Evolutionary conservation across 2,329 filamentous ascomycete genomes (phyloP).

Genomic region (Elsinoe necatrix): DNA sequence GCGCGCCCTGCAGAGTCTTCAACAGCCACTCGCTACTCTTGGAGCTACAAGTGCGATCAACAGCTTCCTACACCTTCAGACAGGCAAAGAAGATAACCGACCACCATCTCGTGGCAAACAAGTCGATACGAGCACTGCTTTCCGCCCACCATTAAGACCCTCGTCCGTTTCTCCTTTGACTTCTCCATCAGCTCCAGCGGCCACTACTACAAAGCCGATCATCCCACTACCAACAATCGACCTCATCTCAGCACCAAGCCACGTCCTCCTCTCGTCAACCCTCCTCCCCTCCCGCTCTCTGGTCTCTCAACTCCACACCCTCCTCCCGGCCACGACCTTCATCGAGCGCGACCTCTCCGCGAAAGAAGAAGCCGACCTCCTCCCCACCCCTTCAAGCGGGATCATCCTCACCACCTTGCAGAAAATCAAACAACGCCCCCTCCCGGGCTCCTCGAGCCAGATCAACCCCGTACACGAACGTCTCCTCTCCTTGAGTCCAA

Average conservation of each 20-base stretch:
- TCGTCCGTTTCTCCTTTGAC: background rate
- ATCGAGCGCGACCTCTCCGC: slow-evolving; percentile 53
- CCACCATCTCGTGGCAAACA: background rate
- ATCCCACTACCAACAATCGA: slow-evolving; percentile 16
- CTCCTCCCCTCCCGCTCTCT: slow-evolving; percentile 40
- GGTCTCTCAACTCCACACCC: slow-evolving; percentile 42
- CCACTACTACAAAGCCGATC: background rate
- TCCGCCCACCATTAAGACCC: background rate
- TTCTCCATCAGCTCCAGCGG: background rate
- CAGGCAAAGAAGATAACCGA: background rate
- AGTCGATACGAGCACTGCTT: too few species aligned
- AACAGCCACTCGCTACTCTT: background rate
- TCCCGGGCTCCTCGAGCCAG: slow-evolving; percentile 50
- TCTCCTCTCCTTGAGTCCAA: slow-evolving; percentile 44
- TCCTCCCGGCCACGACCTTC: slow-evolving; percentile 44
- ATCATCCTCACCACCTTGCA: slow-evolving; percentile 64
- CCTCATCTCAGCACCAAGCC: slow-evolving; percentile 23
- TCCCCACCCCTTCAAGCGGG: slow-evolving; percentile 59
- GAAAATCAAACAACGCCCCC: slow-evolving; percentile 60
- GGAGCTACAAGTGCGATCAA: background rate
- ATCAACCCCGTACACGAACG: slow-evolving; percentile 44
- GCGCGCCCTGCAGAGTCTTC: background rate
- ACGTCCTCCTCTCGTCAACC: slow-evolving; percentile 47
- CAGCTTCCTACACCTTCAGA: slow-evolving; percentile 8
- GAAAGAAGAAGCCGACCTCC: slow-evolving; percentile 58